Evolutionary conservation across 176 grass and related monocot species (phyloP), one percentile per base, ranked within the genome.

Genomic region (Oryza officinalis): DNA sequence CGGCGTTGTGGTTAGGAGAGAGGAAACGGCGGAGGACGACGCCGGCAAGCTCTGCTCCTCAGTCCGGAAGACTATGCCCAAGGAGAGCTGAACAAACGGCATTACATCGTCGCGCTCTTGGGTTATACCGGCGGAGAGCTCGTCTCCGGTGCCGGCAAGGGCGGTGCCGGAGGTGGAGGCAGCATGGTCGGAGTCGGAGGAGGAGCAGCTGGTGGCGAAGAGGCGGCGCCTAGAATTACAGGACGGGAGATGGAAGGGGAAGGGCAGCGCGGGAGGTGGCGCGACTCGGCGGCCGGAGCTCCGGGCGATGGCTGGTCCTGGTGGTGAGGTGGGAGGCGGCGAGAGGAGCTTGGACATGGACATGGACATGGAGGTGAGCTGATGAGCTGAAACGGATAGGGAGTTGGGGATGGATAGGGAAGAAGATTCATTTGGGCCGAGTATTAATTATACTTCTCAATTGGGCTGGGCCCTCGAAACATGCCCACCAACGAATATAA

Each of bases 61-160:
- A 2, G 84, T 38, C 10, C 7, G 77, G 40, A 72, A 65, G 10
- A 84, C 4, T 61, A 61, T 64, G 10, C 76, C 57, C 0, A 76
- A 87, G 2, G 90, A 84, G 3, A 89, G 64, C 18, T 73, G 67
- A 10, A 84, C 71, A 7, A 89, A 86, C 17, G 44, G 80, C 4
- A 45, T 50, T 8, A 0, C 63, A 3, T 50, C 52, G 5, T 63
- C 10, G 26, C 59, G 38, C 11, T 13, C 69, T 46, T 4, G 25
- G 6, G 80, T 35, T 33, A 0, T 2, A 1, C 49, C 49, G 0
- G 27, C 18, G 12, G 38, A 4, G 1, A 22, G 52, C 1, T 74
- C 77, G 7, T 22, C 59, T 4, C 13, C 13, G 8, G 32, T 20
- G 33, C 18, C 77, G 41, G 65, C 54, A 3, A 89, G 17, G 30